Evolutionary conservation across 2,329 filamentous ascomycete species (phyloP).

Genomic region (Pseudofabraea citricarpa): DNA sequence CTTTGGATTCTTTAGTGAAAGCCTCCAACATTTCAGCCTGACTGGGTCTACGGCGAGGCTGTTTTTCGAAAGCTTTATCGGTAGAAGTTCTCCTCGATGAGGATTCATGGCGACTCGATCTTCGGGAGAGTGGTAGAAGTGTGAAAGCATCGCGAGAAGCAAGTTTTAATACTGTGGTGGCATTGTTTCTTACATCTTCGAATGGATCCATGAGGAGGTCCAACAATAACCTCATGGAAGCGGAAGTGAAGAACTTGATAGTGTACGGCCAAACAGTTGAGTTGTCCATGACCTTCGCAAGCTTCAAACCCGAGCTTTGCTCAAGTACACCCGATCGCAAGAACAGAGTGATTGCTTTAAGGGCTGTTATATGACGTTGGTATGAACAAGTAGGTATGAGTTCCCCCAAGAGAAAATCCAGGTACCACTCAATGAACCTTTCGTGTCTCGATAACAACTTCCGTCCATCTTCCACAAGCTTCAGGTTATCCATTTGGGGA

Average conservation of each 20-base stretch:
- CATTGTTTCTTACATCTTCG: slow-evolving; percentile 74
- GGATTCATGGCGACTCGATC: neutral
- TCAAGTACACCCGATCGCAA: slow-evolving; percentile 38
- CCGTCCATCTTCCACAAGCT: slow-evolving; percentile 4
- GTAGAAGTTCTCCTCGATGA: neutral
- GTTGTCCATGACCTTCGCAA: slow-evolving; percentile 7
- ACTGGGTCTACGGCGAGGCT: neutral
- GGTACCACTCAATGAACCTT: slow-evolving; percentile 70
- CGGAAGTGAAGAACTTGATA: slow-evolving; percentile 34
- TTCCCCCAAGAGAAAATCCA: slow-evolving; percentile 67
- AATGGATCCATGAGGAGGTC: slow-evolving; percentile 87
- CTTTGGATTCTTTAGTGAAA: neutral
- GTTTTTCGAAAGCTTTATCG: neutral
- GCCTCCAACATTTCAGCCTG: slow-evolving; percentile 2
- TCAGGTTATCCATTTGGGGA: slow-evolving; percentile 25
- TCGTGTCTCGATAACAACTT: slow-evolving; percentile 40
- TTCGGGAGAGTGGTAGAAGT: neutral
- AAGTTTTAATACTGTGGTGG: slow-evolving; percentile 47
- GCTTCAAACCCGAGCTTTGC: neutral
- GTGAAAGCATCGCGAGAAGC: slow-evolving; percentile 33
- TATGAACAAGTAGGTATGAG: slow-evolving; percentile 81
- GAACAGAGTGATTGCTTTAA: slow-evolving; percentile 67
- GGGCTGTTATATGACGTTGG: slow-evolving; percentile 76
- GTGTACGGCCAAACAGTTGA: slow-evolving; percentile 21
- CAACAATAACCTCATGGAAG: slow-evolving; percentile 60